Evolutionary conservation across 257 asterid species (phyloP), one percentile per base, ranked within the genome.

Genomic region (Solanum peruvianum): DNA sequence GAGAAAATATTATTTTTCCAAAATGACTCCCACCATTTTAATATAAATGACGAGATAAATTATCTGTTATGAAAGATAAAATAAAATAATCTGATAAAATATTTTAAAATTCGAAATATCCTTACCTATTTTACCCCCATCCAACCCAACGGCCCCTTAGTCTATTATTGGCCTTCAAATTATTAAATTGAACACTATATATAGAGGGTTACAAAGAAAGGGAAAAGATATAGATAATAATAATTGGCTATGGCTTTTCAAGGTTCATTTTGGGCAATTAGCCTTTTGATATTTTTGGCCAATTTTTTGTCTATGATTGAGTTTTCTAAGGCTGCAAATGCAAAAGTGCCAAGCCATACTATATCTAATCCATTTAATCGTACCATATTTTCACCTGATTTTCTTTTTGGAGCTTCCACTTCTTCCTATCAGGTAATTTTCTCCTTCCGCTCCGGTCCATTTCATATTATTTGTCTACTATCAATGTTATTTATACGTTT

Each of bases 401-500:
- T 77, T 25, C 60, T 77, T 44, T 77, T 77, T 44, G 83, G 83
- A 77, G 83, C 62, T 44, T 77, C 83, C 83, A 77, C 83, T 42
- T 77, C 83, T 44, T 13, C 83, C 39, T 77, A 77, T 77, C 83
- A 77, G 83, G 83, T 77, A 77, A 77, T 77, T 66, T n/a, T 11
- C 15, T 23, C 1, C 14, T 58, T 58, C 11, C 66, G 10, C 12
- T 20, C n/a, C n/a, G 4, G 2, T 49, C 3, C 5, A 6, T 56
- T 25, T 58, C 1, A 58, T 58, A 58, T 18, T 56, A 56, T 6
- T 56, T 56, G 4, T 58, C 27, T 58, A 58, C 5, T 2, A 21
- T 21, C 6, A 5, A 35, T 5, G 1, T 21, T 11, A 60, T 60
- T 60, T 60, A 60, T 4, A 60, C 1, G 3, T 49, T 49, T 49